Evolutionary conservation across 441 rosid species (phyloP), one percentile per base, ranked within the genome.

Genomic region (Biscutella laevigata): DNA sequence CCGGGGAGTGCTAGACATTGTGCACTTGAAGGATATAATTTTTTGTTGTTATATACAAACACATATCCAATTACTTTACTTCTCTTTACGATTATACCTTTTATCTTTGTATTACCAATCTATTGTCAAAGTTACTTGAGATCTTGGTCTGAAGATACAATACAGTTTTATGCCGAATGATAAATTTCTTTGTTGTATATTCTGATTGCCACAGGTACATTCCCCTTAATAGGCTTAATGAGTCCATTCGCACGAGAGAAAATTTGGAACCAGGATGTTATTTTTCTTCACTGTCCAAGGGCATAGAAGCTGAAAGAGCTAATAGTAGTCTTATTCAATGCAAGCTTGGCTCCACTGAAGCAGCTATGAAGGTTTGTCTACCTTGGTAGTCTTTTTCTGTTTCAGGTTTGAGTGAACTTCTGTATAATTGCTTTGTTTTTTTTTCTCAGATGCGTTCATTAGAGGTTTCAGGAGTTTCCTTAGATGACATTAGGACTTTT

Each of bases 281-380:
- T 27, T 72, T 81, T 62, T 79, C 95, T 68, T 78, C 88, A 44
- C 55, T 81, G 34, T 66, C 81, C 27, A 30, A 53, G 27, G 66
- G 61, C 47, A 77, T 83, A 58, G 81, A 75, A 77, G 76, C 79
- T 47, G 83, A 68, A 59, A 80, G 69, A 62, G 74, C 74, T 20
- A 82, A 59, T 68, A 88, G 83, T 68, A 77, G 80, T 54, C 73
- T 85, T 39, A 45, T 72, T 48, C 75, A 20, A 17, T 85, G 85
- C 82, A 78, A 77, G 57, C 64, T 81, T 51, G 94, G 87, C 61
- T 80, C 94, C 14, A 53, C 71, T 67, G 79, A 79, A 35, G 87
- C 86, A 61, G 95, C 71, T 59, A 83, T 84, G 33, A 92, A 92
- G 96, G 98, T 80, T 24, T 41, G 17, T 37, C 6, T 15, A 26